A percentile compares a stretch with the other conserved stretches of the same genome.
Conservation (phyloP, 2,329 filamentous ascomycete genomes). For the Grosmannia penicillata region DNA sequence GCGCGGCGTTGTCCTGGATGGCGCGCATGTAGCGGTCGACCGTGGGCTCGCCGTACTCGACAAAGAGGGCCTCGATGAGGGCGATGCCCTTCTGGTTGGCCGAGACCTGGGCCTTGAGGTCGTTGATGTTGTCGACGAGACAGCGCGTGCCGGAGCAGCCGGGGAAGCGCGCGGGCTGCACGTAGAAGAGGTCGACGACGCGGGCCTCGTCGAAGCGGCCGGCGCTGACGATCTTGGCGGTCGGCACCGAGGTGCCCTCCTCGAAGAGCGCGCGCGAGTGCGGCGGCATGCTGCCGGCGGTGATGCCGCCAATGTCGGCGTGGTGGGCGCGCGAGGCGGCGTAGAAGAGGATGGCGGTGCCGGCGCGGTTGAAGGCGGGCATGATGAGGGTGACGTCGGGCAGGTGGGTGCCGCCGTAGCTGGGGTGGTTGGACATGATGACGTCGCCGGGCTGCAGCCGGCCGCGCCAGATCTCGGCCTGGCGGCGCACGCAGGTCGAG, state of each 20-base stretch:
- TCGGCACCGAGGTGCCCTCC: slow-evolving; percentile 50
- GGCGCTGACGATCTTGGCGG: slow-evolving; percentile 58
- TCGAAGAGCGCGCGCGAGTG: slow-evolving; percentile 51
- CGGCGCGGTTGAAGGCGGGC: slow-evolving; percentile 52
- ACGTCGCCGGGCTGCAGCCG: slow-evolving; percentile 69
- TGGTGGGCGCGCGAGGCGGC: slow-evolving; percentile 70
- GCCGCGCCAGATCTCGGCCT: slow-evolving; percentile 67
- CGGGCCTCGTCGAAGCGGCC: slow-evolving; percentile 67
- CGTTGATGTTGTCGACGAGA: slow-evolving; percentile 70
- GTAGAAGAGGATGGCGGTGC: slow-evolving; percentile 65
- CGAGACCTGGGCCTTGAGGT: slow-evolving; percentile 74
- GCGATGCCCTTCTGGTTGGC: slow-evolving; percentile 78
- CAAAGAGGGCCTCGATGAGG: slow-evolving; percentile 58
- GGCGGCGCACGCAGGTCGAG: slow-evolving; percentile 69
- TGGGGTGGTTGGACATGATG: slow-evolving; percentile 71
- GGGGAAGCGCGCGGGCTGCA: slow-evolving; percentile 58
- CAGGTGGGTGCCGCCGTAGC: slow-evolving; percentile 70
- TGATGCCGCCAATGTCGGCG: slow-evolving; percentile 71
- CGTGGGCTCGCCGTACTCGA: slow-evolving; percentile 61
- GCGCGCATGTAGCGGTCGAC: slow-evolving; percentile 75
- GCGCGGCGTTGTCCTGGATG: slow-evolving; percentile 69
- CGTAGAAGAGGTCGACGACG: slow-evolving; percentile 55
- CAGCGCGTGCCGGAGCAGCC: slow-evolving; percentile 69
- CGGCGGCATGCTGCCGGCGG: slow-evolving; percentile 72
- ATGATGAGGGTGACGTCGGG: slow-evolving; percentile 74